These are phyloP conservation scores for Collybia sordida DNA, from an alignment of 768 basidiomycete species.

Conservation along the genomic window DNA sequence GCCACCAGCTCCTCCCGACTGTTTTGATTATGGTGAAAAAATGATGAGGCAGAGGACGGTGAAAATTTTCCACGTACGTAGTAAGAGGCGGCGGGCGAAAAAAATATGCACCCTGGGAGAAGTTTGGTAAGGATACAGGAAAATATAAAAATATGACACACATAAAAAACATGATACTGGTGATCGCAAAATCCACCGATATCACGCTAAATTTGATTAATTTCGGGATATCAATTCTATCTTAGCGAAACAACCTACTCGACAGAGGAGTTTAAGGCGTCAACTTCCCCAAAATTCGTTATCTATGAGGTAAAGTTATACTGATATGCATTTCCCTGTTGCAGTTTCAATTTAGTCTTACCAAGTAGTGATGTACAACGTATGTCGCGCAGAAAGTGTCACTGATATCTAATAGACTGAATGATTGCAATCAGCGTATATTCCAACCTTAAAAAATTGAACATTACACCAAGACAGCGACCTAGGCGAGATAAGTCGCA, in stretches of 20 bases:
- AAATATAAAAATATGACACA: not conserved
- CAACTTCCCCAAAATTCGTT: constrained; percentile 3
- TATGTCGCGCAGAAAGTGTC: no score
- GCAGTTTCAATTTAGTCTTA: no score
- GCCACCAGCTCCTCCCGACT: not conserved
- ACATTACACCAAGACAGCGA: no score
- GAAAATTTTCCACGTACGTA: not conserved
- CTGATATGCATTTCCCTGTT: no score
- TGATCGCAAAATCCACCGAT: not conserved
- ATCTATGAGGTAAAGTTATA: not conserved
- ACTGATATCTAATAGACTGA: no score
- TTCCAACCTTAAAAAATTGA: no score
- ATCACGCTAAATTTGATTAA: not conserved
- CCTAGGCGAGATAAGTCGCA: not conserved
- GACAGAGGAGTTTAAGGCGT: not conserved
- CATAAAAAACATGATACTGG: not conserved
- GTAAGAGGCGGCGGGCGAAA: not conserved
- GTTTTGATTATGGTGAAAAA: not conserved
- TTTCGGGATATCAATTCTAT: not conserved
- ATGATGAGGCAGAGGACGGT: not conserved
- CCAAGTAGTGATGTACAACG: no score
- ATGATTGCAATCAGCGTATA: no score
- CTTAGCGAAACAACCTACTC: not conserved
- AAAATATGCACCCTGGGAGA: constrained; percentile 1
- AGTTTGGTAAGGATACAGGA: not conserved